These are phyloP conservation scores for Ascochyta viciae-villosae DNA, from an alignment of 2,329 filamentous ascomycete genomes.

Conservation along the genomic window DNA sequence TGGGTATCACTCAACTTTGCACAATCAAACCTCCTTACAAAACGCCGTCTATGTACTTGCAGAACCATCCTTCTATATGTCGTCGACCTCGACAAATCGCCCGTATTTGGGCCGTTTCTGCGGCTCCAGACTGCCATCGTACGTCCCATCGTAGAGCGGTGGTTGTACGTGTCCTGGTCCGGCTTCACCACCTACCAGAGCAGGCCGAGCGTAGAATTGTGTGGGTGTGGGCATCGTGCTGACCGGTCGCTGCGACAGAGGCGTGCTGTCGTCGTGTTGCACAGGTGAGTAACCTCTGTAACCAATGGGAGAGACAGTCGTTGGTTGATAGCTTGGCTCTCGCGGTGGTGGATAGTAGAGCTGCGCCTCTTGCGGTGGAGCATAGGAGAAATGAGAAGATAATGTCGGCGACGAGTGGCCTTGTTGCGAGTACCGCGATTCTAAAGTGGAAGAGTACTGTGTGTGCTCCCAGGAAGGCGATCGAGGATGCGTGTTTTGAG, in stretches of 20 bases:
- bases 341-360: constrained; percentile 40
- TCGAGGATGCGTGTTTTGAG: constrained; percentile 23
- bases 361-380: constrained; percentile 27
- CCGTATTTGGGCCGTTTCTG: constrained; percentile 13
- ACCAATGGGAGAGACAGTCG: constrained; percentile 19
- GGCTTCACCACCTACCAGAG: constrained; percentile 5
- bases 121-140: background rate
- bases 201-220: constrained; percentile 45
- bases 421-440: constrained; percentile 30
- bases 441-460: constrained; percentile 26
- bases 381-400: constrained; percentile 17
- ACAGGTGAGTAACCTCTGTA: constrained; percentile 26
- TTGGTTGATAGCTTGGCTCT: constrained; percentile 24
- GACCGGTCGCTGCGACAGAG: constrained; percentile 9
- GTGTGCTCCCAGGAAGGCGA: constrained; percentile 28
- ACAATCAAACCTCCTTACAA: background rate
- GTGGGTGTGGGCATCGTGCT: constrained; percentile 37
- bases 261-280: constrained; percentile 27
- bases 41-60: constrained; percentile 3
- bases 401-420: constrained; percentile 34
- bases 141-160: background rate
- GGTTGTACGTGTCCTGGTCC: background rate
- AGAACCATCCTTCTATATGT: constrained; percentile 3
- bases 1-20: constrained; percentile 10
- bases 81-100: constrained; percentile 15